These are phyloP conservation scores for Gardenia jasminoides DNA, from an alignment of 257 asterid species.

Conservation along the genomic window DNA sequence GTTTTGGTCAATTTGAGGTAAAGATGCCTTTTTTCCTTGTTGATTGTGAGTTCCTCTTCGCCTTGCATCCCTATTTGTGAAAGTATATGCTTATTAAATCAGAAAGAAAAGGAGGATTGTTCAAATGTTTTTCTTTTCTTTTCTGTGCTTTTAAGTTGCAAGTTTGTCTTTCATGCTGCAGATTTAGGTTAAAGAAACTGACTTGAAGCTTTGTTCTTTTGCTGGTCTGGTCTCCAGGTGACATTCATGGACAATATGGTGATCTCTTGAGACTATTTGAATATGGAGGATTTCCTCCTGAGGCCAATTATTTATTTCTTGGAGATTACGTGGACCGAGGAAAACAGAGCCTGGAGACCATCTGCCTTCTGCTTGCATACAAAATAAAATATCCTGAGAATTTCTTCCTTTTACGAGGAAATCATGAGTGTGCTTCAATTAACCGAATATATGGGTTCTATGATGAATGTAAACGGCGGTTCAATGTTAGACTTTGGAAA, in stretches of 20 bases:
- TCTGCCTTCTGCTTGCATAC: constrained; percentile 75
- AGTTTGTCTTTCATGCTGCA: background rate
- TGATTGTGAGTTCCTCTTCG: background rate
- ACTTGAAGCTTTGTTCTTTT: background rate
- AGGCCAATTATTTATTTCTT: constrained; percentile 69
- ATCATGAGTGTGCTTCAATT: constrained; percentile 73
- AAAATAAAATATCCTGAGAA: constrained; percentile 74
- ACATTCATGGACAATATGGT: constrained; percentile 72
- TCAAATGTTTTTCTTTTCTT: background rate
- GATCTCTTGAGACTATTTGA: constrained; percentile 73
- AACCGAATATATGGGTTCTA: constrained; percentile 75
- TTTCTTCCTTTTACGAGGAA: constrained; percentile 71
- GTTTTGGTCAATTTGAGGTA: background rate
- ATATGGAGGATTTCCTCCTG: constrained; percentile 75
- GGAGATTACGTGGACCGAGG: constrained; percentile 83
- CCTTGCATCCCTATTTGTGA: background rate
- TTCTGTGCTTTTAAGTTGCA: background rate
- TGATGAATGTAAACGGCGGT: constrained; percentile 73
- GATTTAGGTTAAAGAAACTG: background rate
- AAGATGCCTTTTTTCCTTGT: background rate
- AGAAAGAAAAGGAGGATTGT: background rate
- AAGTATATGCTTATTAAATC: background rate
- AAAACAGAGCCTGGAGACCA: constrained; percentile 70
- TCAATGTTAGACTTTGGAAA: constrained; percentile 67
- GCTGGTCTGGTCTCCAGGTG: constrained; percentile 45